Conservation (phyloP, 2,329 filamentous ascomycete genomes). For the Colletotrichum sublineola region DNA sequence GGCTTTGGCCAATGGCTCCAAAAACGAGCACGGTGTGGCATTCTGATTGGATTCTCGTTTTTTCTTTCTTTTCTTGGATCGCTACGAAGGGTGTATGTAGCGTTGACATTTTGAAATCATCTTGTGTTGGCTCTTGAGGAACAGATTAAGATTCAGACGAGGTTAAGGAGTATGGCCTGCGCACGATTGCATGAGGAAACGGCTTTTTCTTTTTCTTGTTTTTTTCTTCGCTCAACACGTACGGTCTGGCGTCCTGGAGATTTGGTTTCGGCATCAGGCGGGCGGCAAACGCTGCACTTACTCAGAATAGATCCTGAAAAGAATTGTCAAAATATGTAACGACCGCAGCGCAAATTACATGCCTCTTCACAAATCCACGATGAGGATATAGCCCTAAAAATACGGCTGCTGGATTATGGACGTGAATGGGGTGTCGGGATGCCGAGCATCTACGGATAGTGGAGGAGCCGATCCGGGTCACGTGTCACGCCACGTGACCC, state of each 20-base stretch:
- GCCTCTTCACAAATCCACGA: too few species aligned
- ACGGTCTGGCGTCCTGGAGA: constrained; percentile 25
- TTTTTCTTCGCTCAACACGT: background rate
- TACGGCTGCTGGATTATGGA: too few species aligned
- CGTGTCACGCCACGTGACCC: too few species aligned
- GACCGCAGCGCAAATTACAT: too few species aligned
- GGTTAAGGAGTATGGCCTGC: background rate
- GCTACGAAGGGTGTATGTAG: background rate
- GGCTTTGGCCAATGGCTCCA: background rate
- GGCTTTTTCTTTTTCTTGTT: background rate
- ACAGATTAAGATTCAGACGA: background rate
- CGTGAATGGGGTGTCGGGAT: too few species aligned
- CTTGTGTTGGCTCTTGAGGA: too few species aligned
- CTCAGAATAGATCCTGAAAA: constrained; percentile 4
- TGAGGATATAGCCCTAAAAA: too few species aligned
- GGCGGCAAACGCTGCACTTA: constrained; percentile 14
- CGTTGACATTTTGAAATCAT: background rate
- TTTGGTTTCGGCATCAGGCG: background rate
- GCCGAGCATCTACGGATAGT: too few species aligned
- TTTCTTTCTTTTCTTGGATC: background rate
- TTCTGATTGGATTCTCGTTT: background rate
- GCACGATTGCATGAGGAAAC: constrained; percentile 13
- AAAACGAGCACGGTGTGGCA: background rate
- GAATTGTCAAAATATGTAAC: too few species aligned
- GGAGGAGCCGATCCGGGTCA: too few species aligned